Conservation (phyloP, 371 early-diverging fungal species). For the Rhizopus arrhizus region DNA sequence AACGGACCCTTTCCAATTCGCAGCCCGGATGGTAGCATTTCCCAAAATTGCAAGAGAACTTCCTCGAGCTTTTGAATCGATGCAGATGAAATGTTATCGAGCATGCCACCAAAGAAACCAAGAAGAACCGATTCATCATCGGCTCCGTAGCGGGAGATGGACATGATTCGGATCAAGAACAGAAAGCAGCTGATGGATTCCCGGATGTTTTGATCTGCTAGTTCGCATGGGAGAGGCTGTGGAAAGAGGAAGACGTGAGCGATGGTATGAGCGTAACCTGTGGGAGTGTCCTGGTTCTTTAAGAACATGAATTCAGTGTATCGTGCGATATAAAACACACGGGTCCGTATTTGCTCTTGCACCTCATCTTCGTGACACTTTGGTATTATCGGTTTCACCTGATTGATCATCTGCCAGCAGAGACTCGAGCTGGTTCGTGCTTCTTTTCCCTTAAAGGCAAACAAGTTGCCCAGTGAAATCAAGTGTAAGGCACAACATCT, state of each 20-base stretch:
- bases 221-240: constrained; percentile 24
- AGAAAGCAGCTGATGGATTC: constrained; percentile 11
- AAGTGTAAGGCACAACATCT: constrained; percentile 23
- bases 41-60: constrained; percentile 30
- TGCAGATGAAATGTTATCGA: constrained; percentile 22
- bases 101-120: constrained; percentile 22
- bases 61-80: constrained; percentile 30
- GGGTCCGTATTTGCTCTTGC: constrained; percentile 36
- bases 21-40: constrained; percentile 16
- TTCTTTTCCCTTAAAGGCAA: constrained; percentile 23
- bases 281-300: constrained; percentile 24
- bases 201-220: constrained; percentile 2
- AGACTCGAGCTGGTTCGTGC: constrained; percentile 31
- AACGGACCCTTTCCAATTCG: constrained; percentile 26
- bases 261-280: constrained; percentile 14
- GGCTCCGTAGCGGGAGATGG: constrained; percentile 3
- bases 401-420: constrained; percentile 40
- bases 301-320: constrained; percentile 32
- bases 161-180: constrained; percentile 19
- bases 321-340: constrained; percentile 33
- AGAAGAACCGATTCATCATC: constrained; percentile 2
- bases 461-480: constrained; percentile 9
- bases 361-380: constrained; percentile 7
- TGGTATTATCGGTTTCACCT: constrained; percentile 17
- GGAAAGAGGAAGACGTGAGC: constrained; percentile 31